phyloP scores from a whole-genome alignment of 768 basidiomycete genomes.

The Rubroboletus satanas region DNA sequence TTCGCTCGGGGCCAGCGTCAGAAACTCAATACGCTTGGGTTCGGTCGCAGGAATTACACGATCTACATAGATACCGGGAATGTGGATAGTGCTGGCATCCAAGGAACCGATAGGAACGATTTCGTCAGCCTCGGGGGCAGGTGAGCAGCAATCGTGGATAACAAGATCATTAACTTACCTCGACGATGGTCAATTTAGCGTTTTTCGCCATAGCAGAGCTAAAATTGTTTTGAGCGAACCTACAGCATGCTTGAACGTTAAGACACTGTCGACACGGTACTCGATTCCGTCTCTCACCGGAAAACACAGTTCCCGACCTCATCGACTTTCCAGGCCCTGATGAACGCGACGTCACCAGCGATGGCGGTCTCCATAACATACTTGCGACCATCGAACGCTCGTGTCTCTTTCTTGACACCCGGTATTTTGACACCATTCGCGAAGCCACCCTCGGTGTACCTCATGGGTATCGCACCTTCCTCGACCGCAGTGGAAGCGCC shows the following conservation, averaged over 20 bases:
- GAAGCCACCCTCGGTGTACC: slow-evolving; percentile 75
- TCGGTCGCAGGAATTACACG: slow-evolving; percentile 77
- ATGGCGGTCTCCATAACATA: slow-evolving; percentile 82
- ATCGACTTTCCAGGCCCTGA: slow-evolving; percentile 90
- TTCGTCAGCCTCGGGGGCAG: slow-evolving; percentile 63
- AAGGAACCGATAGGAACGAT: slow-evolving; percentile 82
- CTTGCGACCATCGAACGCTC: slow-evolving; percentile 72
- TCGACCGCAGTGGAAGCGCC: slow-evolving; percentile 84
- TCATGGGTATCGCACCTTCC: slow-evolving; percentile 70
- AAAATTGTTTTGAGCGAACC: slow-evolving; percentile 88
- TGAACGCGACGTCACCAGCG: slow-evolving; percentile 77
- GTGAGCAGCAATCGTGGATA: neutral
- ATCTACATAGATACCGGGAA: slow-evolving; percentile 85
- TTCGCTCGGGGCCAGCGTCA: slow-evolving; percentile 58
- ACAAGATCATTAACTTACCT: slow-evolving; percentile 43
- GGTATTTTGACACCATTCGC: slow-evolving; percentile 63
- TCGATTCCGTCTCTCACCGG: slow-evolving; percentile 45
- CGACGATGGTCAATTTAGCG: slow-evolving; percentile 86
- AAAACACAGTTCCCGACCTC: slow-evolving; percentile 90
- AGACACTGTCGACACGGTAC: neutral
- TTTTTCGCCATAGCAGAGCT: slow-evolving; percentile 83
- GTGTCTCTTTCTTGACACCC: slow-evolving; percentile 72
- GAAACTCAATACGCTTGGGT: slow-evolving; percentile 74
- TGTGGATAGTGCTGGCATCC: slow-evolving; percentile 76
- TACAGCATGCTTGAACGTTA: slow-evolving; percentile 22